phyloP scores from a whole-genome alignment of 169 alveolate species.

The Besnoitia besnoiti region DNA sequence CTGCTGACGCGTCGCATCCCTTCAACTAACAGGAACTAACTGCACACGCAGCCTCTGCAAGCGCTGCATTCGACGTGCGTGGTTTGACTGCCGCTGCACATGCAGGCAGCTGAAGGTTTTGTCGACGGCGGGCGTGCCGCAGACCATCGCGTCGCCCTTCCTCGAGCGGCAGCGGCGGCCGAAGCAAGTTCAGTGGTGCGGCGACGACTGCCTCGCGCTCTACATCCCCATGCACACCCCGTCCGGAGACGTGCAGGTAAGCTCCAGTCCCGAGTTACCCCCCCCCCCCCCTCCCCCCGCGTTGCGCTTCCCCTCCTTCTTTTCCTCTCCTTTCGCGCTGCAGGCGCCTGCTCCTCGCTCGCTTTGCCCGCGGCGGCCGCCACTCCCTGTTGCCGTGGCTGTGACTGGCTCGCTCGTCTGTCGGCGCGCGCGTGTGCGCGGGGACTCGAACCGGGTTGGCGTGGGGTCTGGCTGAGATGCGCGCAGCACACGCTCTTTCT shows the following conservation, averaged over 20 bases:
- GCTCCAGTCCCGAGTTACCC: not conserved
- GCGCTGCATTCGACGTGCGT: not conserved
- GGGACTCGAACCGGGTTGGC: not conserved
- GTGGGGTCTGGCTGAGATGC: not conserved
- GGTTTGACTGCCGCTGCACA: not conserved
- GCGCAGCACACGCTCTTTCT: conserved; percentile 72
- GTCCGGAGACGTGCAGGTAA: conserved; percentile 56
- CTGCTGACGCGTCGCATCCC: too few species aligned
- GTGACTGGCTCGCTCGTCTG: not conserved
- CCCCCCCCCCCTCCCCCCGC: not conserved
- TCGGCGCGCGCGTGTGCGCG: not conserved
- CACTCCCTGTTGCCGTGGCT: not conserved
- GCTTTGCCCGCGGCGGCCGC: not conserved
- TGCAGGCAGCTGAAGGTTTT: conserved; percentile 66
- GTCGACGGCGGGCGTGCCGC: conserved; percentile 66
- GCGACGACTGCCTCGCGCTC: conserved; percentile 80
- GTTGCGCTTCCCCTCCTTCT: not conserved
- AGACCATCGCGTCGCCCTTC: conserved; percentile 66
- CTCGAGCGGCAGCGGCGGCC: conserved; percentile 67
- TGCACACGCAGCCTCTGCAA: too few species aligned
- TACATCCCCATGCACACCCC: conserved; percentile 72
- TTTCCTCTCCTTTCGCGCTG: not conserved
- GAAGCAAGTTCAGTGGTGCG: conserved; percentile 80
- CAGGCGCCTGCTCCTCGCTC: too few species aligned
- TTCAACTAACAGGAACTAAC: too few species aligned